Evolutionary conservation across 169 alveolate species (phyloP).

Genomic region (Plasmodium blacklocki): DNA sequence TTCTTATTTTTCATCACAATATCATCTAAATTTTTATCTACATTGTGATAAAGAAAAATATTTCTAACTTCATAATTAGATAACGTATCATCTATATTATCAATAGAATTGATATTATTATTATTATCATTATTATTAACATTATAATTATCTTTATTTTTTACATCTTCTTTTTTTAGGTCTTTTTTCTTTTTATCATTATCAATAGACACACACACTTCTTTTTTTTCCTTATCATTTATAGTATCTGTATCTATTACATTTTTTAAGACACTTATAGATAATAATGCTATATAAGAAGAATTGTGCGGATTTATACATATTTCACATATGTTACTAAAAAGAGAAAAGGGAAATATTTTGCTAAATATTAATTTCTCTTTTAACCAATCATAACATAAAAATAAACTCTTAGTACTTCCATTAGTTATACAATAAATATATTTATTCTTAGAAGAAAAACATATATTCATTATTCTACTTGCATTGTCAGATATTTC

Average conservation of each 20-base stretch:
- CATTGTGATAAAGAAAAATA: slow-evolving; percentile 49
- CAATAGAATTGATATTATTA: not conserved
- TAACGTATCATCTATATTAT: not conserved
- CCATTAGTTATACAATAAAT: slow-evolving; percentile 72
- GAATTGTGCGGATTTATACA: slow-evolving; percentile 44
- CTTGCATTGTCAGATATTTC: slow-evolving; percentile 65
- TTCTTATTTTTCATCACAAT: slow-evolving; percentile 66
- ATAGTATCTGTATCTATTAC: no score
- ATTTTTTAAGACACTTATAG: slow-evolving; percentile 9
- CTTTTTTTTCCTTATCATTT: not conserved
- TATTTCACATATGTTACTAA: slow-evolving; percentile 44
- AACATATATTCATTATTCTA: slow-evolving; percentile 39
- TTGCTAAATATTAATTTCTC: slow-evolving; percentile 61
- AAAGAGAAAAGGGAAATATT: slow-evolving; percentile 33
- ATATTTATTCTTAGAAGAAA: slow-evolving; percentile 74
- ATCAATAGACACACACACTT: no score
- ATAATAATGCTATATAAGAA: slow-evolving; percentile 44
- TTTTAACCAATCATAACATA: slow-evolving; percentile 69
- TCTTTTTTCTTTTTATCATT: not conserved
- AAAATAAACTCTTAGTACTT: slow-evolving; percentile 66
- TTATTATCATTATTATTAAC: not conserved
- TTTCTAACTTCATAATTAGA: not conserved
- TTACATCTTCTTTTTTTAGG: not conserved
- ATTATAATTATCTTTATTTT: not conserved
- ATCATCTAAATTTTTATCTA: slow-evolving; percentile 43